Conservation (phyloP, 331 rosid species). For the Pyracantha coccinea region DNA sequence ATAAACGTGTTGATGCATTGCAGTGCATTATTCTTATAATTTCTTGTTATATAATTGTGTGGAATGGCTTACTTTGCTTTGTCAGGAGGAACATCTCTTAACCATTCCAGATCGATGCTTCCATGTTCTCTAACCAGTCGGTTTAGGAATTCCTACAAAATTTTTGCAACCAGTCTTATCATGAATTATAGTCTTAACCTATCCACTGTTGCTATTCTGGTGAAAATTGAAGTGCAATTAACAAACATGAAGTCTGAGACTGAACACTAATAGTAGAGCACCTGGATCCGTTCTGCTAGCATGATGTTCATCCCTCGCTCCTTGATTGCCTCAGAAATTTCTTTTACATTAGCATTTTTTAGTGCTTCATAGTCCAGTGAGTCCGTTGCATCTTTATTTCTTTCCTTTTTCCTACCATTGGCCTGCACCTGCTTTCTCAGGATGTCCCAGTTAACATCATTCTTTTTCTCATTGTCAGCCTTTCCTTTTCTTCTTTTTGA, state of each 20-base stretch:
- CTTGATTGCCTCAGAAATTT: constrained; percentile 56
- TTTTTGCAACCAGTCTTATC: not conserved
- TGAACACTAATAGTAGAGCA: constrained; percentile 3
- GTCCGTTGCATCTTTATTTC: constrained; percentile 53
- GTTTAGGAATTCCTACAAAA: constrained; percentile 70
- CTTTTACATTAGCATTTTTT: constrained; percentile 47
- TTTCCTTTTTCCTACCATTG: constrained; percentile 35
- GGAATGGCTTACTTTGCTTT: constrained; percentile 60
- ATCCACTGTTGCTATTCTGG: not conserved
- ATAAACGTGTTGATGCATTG: not conserved
- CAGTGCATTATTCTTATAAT: too few relatives aligned
- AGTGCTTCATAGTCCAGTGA: constrained; percentile 85
- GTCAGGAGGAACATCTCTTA: constrained; percentile 87
- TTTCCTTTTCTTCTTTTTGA: constrained; percentile 45
- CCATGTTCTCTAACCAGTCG: constrained; percentile 79
- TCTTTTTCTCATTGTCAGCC: constrained; percentile 31
- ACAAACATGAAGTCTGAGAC: not conserved
- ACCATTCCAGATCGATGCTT: constrained; percentile 90
- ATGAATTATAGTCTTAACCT: not conserved
- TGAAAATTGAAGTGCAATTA: not conserved
- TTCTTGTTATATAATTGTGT: not conserved
- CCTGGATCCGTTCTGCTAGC: constrained; percentile 92
- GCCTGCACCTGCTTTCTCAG: constrained; percentile 57
- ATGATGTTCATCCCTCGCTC: constrained; percentile 91
- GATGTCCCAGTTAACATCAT: constrained; percentile 56